Base-by-base conservation (phyloP, 441 rosid species). In the Adansonia madagascariensis region DNA sequence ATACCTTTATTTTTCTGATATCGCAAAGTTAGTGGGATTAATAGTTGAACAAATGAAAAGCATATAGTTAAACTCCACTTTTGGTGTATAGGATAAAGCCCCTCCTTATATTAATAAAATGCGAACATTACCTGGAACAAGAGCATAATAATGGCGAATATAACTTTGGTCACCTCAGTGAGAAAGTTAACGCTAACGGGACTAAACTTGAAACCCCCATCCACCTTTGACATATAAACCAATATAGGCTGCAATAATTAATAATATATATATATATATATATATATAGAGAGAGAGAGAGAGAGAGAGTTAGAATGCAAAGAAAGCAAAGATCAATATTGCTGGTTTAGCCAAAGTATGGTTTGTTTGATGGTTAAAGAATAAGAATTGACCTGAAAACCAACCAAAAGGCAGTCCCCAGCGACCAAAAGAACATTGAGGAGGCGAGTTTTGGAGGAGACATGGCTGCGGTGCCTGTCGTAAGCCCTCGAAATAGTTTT, bases 191-290 rank as follows among this genome's bases (percentile, higher is more conserved):
- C 95, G 59, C 91, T 87, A 64, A 89, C 27, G 22, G 95, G 93
- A 84, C 89, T 91, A 77, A 86, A 91, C 67, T 82, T 83, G 84
- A 89, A 91, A 49, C 75, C 84, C 62, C 95, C 93, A 83, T 89
- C 91, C 12, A 89, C 90, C 83, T 91, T 91, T 77, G 90, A 88
- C 89, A 87, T 87, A 66, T 86, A 91, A 73, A 91, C 95, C 89
- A 91, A 83, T 76, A 91, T 84, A 56, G 95, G 95, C 88, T 83
- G 84, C 53, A 85, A 65, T 49, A 44, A 77, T 73, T 31, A 31
- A 31, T 31, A 31, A 43, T 80, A 61, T 50, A 79, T n/a, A 4
- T 20, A 57, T 7, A 18, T 43, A 22, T 8, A 56, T 8, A 56
- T 0, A 47, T 0, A 46, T 12, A 46, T 11, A 46, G 50, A 46